A percentile compares a stretch with the other conserved stretches of the same genome.
Evolutionary conservation across 495 filamentous ascomycete species (phyloP).

Genomic region (Darksidea phi): DNA sequence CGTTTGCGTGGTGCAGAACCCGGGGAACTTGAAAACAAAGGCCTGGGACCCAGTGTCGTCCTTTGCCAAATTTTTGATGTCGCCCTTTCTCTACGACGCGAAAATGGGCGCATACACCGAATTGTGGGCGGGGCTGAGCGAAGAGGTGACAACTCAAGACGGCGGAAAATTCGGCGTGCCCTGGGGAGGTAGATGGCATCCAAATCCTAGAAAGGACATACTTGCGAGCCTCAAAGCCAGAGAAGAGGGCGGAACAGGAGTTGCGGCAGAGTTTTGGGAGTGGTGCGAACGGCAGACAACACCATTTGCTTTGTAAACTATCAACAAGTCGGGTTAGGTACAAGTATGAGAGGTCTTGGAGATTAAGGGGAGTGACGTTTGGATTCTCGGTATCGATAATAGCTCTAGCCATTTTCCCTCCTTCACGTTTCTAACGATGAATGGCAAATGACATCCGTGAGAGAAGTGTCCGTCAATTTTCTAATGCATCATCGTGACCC

Average conservation of each 20-base stretch:
- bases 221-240: slow-evolving; percentile 35
- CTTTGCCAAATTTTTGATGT: background rate
- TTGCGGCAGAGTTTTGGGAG: slow-evolving; percentile 42
- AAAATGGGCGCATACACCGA: slow-evolving; percentile 47
- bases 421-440: no score
- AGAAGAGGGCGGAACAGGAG: slow-evolving; percentile 43
- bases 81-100: slow-evolving; percentile 4
- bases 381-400: no score
- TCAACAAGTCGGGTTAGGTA: no score
- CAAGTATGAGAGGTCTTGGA: no score
- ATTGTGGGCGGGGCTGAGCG: slow-evolving; percentile 47
- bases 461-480: no score
- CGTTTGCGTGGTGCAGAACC: slow-evolving; percentile 47
- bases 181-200: slow-evolving; percentile 43
- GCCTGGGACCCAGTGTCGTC: slow-evolving; percentile 7
- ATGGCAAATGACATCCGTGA: no score
- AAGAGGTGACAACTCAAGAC: slow-evolving; percentile 41
- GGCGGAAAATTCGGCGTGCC: slow-evolving; percentile 46
- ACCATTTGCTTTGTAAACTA: background rate
- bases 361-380: no score
- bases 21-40: slow-evolving; percentile 38
- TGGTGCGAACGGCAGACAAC: slow-evolving; percentile 44
- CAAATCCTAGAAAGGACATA: slow-evolving; percentile 38
- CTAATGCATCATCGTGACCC: slow-evolving; percentile 12
- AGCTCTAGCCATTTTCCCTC: no score